Percentiles rank a stretch among this genome's conserved stretches.
These are phyloP conservation scores for Apiospora aurea DNA, from an alignment of 2,329 filamentous ascomycete genomes.

Conservation along the genomic window DNA sequence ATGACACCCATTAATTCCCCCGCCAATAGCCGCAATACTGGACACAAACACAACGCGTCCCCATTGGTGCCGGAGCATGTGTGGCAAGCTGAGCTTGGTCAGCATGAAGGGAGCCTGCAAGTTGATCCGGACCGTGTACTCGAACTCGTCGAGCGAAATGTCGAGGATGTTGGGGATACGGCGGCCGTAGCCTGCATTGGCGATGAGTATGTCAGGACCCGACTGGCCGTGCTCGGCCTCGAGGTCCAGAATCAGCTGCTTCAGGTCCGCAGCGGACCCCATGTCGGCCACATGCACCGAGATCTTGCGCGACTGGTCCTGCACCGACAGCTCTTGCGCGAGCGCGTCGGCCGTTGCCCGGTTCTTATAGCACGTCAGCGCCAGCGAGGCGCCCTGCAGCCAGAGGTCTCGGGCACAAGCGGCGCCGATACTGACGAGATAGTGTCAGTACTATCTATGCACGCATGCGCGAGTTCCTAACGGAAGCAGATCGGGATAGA, in stretches of 20 bases:
- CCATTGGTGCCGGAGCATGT: conserved; percentile 67
- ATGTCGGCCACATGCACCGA: conserved; percentile 67
- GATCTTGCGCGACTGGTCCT: conserved; percentile 47
- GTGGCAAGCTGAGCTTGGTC: conserved; percentile 64
- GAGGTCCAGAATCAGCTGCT: conserved; percentile 62
- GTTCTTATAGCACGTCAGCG: conserved; percentile 43
- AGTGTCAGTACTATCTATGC: neutral
- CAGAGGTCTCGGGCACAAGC: conserved; percentile 43
- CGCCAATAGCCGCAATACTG: conserved; percentile 68
- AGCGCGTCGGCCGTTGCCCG: conserved; percentile 39
- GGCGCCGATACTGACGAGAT: conserved; percentile 41
- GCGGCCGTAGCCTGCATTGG: conserved; percentile 72
- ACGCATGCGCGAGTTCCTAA: neutral
- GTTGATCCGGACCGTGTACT: conserved; percentile 68
- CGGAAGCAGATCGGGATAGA: neutral
- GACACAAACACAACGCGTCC: conserved; percentile 70
- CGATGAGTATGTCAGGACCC: conserved; percentile 68
- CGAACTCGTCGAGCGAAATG: conserved; percentile 69
- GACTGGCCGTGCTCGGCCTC: conserved; percentile 55
- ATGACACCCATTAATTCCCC: conserved; percentile 70
- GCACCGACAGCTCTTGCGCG: conserved; percentile 35
- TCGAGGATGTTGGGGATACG: conserved; percentile 63
- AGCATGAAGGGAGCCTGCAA: conserved; percentile 68
- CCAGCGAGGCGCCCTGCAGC: conserved; percentile 44
- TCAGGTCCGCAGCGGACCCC: conserved; percentile 58